Conservation (phyloP, 192 early-diverging fungal species). For the Coemansia sp. region DNA sequence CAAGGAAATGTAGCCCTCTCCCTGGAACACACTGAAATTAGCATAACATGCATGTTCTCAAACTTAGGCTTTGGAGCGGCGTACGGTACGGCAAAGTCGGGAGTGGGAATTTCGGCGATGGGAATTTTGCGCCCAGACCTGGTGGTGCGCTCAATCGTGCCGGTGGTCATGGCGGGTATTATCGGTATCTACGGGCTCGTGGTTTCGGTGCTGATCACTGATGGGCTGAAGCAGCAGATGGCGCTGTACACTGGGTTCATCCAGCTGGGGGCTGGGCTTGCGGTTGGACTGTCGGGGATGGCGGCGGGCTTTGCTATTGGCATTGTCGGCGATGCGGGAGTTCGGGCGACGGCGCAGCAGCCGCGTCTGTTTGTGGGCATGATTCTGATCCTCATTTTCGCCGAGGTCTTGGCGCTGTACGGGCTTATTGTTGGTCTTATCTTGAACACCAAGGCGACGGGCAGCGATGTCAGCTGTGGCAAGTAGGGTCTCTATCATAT, state of each 20-base stretch:
- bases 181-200: slow-evolving; percentile 99
- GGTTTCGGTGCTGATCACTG: slow-evolving; percentile 89
- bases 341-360: slow-evolving; percentile 82
- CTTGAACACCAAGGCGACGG: slow-evolving; percentile 76
- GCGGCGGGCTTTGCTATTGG: slow-evolving; percentile 93
- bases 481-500: slow-evolving; percentile 16
- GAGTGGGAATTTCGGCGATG: slow-evolving; percentile 87
- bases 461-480: slow-evolving; percentile 53
- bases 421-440: slow-evolving; percentile 87
- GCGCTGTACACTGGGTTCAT: slow-evolving; percentile 77
- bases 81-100: slow-evolving; percentile 91
- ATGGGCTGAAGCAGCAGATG: slow-evolving; percentile 74
- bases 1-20: background rate
- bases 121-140: slow-evolving; percentile 87
- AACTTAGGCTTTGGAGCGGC: slow-evolving; percentile 84
- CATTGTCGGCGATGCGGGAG: slow-evolving; percentile 88
- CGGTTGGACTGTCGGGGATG: slow-evolving; percentile 82
- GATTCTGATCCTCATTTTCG: slow-evolving; percentile 89
- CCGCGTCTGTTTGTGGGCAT: slow-evolving; percentile 83
- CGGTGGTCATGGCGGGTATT: slow-evolving; percentile 99
- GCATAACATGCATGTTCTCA: background rate
- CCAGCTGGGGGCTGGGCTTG: slow-evolving; percentile 79
- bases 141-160: slow-evolving; percentile 87
- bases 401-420: slow-evolving; percentile 86
- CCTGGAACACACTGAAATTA: background rate